Conservation (phyloP, 2,329 filamentous ascomycete species). For the Aspergillus versicolor region DNA sequence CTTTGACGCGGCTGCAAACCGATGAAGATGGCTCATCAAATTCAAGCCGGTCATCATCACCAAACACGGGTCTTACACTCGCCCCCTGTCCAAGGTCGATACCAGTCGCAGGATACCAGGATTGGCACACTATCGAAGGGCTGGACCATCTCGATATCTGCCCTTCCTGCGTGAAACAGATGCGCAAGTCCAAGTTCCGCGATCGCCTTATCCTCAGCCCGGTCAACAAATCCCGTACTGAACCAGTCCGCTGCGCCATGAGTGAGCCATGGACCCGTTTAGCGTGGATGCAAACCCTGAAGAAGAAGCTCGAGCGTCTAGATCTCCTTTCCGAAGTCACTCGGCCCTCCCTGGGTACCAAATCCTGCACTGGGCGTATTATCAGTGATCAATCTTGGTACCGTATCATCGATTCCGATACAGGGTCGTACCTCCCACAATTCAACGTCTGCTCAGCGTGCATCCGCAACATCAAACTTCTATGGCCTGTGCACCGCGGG, state of each 20-base stretch:
- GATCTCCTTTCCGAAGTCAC: slow-evolving; percentile 69
- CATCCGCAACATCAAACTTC: slow-evolving; percentile 66
- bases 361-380: slow-evolving; percentile 59
- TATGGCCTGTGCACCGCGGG: slow-evolving; percentile 71
- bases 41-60: slow-evolving; percentile 15
- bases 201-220: slow-evolving; percentile 64
- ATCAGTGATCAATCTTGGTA: slow-evolving; percentile 68
- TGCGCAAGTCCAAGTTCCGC: slow-evolving; percentile 70
- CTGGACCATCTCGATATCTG: slow-evolving; percentile 76
- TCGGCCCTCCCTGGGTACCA: slow-evolving; percentile 56
- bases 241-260: slow-evolving; percentile 72
- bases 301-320: slow-evolving; percentile 65
- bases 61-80: slow-evolving; percentile 40
- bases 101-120: slow-evolving; percentile 63
- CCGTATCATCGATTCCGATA: slow-evolving; percentile 68
- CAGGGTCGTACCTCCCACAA: slow-evolving; percentile 61
- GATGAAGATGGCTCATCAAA: slow-evolving; percentile 16
- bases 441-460: slow-evolving; percentile 78
- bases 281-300: slow-evolving; percentile 77
- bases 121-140: slow-evolving; percentile 77
- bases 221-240: slow-evolving; percentile 53
- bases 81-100: slow-evolving; percentile 69
- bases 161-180: slow-evolving; percentile 70
- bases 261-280: slow-evolving; percentile 80
- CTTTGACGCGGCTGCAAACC: slow-evolving; percentile 6